Conservation (phyloP, 2,329 filamentous ascomycete genomes). For the Aureobasidium melanogenum region DNA sequence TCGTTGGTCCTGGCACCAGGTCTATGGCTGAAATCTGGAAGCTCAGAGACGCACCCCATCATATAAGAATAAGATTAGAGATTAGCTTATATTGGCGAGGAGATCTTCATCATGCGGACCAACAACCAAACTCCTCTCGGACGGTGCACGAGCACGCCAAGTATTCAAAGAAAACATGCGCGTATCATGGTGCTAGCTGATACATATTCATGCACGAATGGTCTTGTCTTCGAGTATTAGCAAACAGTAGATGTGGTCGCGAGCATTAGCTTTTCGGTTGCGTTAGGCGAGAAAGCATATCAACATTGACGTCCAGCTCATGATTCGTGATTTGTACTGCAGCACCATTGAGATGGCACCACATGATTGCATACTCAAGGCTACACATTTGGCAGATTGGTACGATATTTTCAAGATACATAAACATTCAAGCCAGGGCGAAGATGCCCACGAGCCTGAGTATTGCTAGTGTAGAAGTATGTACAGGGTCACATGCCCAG, state of each 20-base stretch:
- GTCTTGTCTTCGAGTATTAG: too few species aligned
- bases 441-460: background rate
- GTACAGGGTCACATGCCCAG: background rate
- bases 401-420: background rate
- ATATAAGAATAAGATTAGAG: slow-evolving; percentile 1
- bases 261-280: background rate
- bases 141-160: background rate
- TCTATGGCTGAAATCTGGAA: background rate
- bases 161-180: too few species aligned
- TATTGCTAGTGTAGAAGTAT: background rate
- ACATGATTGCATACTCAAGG: too few species aligned
- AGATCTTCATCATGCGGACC: slow-evolving; percentile 2
- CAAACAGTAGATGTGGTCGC: background rate
- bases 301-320: too few species aligned
- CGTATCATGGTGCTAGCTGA: background rate
- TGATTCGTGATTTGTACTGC: background rate
- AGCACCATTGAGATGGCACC: background rate
- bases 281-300: background rate
- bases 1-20: background rate
- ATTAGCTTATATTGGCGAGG: slow-evolving; percentile 1
- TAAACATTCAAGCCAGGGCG: background rate
- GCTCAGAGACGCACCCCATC: background rate
- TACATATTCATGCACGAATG: too few species aligned
- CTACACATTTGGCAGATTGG: background rate
- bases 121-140: background rate